A percentile compares a stretch with the other conserved stretches of the same genome.
phyloP scores from a whole-genome alignment of 352 stramenopile species.

The Blastocystis sp. region DNA sequence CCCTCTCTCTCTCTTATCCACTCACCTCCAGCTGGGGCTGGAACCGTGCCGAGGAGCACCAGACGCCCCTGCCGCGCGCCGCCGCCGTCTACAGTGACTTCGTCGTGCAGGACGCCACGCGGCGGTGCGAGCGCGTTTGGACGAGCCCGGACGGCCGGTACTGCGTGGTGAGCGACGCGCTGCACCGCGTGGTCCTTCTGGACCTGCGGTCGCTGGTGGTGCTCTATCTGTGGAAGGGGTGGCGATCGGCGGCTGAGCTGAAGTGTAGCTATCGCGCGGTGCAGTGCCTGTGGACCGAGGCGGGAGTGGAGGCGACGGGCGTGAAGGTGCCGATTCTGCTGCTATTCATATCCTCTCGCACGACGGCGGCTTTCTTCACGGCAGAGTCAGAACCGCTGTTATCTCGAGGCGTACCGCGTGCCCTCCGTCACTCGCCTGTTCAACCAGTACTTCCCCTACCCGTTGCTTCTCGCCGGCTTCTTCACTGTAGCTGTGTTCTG shows the following conservation, averaged over 20 bases:
- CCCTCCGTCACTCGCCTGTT: constrained; percentile 15
- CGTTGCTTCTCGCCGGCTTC: neutral
- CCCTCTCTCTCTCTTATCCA: neutral
- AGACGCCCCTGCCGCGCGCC: neutral
- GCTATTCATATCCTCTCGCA: neutral
- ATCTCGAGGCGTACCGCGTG: constrained; percentile 52
- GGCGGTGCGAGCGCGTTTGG: neutral
- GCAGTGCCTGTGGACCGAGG: constrained; percentile 31
- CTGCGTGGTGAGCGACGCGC: neutral
- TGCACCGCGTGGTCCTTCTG: constrained; percentile 26
- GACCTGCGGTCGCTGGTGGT: neutral
- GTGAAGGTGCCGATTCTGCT: neutral
- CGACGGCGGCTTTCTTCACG: neutral
- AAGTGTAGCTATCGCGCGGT: constrained; percentile 46
- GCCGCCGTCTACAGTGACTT: neutral
- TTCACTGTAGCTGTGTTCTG: constrained; percentile 7
- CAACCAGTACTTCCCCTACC: constrained; percentile 26
- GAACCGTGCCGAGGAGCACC: neutral
- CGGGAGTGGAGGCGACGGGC: neutral
- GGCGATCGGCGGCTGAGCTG: neutral
- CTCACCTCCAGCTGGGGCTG: constrained; percentile 27
- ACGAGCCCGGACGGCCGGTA: constrained; percentile 2
- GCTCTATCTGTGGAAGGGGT: constrained; percentile 64
- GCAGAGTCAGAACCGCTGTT: constrained; percentile 44
- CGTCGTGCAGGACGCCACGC: constrained; percentile 5